Base-by-base conservation (phyloP, 2,329 filamentous ascomycete species). In the Leptodontidium sp. region DNA sequence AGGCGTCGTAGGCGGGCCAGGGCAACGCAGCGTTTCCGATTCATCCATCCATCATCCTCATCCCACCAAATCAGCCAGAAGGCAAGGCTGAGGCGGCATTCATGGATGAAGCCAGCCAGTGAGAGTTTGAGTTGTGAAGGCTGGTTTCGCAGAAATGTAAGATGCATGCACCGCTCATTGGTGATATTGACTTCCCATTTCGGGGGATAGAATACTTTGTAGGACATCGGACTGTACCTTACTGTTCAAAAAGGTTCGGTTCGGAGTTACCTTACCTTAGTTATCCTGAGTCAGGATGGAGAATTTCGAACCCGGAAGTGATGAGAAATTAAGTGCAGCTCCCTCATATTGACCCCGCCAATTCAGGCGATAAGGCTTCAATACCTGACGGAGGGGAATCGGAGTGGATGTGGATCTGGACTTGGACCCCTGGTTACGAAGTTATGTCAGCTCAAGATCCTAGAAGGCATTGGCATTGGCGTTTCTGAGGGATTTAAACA, bases 351-450 rank as follows among this genome's bases (percentile, higher is more conserved):
- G 43, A 59, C 59, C 59, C 59, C 59, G 43, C 59, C 40, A 62
- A 62, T 59, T 59, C 55, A 43, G 55, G 55, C 59, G 24, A 50
- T 55, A 55, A 55, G 52, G 52, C 52, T 15, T 26, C 7, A 32
- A 32, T 32, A 8, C 6, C 6, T 45, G 47, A 55, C 52, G 52
- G 52, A 55, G 52, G 26, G 52, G 29, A 29, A 32, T 55, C 52
- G 52, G 52, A 62, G 45, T 15, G 17, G 17, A 17, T 29, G 21
- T 29, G 50, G 24, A 53, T 12, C 24, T 26, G 29, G 24, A 32
- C 55, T 8, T 40, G 35, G 38, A 61, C 38, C 57, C 57, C 57
- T 61, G 35, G 6, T 21, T 21, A 21, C 21, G 21, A 21, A 21
- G 21, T 61, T 61, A 61, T 61, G 57, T 61, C 57, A 61, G 57